Evolutionary conservation across 768 basidiomycete genomes (phyloP), one percentile per base, ranked within the genome.

Genomic region (Russula sp.): DNA sequence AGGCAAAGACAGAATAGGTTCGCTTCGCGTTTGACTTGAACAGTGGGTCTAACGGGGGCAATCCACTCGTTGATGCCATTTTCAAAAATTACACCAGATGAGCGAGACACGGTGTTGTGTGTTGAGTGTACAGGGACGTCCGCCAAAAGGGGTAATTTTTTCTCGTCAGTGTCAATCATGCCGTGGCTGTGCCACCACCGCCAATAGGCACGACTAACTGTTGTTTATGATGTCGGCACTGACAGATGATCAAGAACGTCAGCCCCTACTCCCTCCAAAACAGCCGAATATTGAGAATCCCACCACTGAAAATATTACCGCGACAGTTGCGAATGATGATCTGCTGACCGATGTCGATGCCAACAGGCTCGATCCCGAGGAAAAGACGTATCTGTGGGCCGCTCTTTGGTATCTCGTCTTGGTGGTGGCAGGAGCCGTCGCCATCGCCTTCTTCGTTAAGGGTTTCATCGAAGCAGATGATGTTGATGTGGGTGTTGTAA

Each of bases 381-480:
- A 68, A 69, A 69, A 70, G 63, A 56, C 66, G 2, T 68, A 59
- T 43, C 65, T 68, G 68, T 72, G 70, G 72, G 64, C 63, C 11
- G 66, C 72, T 34, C 50, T 67, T 7, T 73, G 74, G 73, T 73
- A 74, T 55, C 56, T 71, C 35, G 55, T 75, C 5, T 64, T 81
- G 34, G 64, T 71, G 7, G 43, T 81, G 2, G 59, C 74, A 3
- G 75, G 75, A 11, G 68, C 75, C 0, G 68, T 80, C 32, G 67
- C 75, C 3, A 60, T 86, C 9, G 79, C 69, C 5, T 53, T 86
- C 41, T 80, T 90, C 56, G 77, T 90, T 70, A 87, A 89, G 66
- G 85, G 82, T 3, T 84, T 87, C 67, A 81, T 88, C 10, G 84
- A 87, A 46, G 76, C 84, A 8, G 86, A 79, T 25, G 85, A 90